Base-by-base conservation (phyloP, 805 yeast genomes). In the Hanseniaspora occidentalis region DNA sequence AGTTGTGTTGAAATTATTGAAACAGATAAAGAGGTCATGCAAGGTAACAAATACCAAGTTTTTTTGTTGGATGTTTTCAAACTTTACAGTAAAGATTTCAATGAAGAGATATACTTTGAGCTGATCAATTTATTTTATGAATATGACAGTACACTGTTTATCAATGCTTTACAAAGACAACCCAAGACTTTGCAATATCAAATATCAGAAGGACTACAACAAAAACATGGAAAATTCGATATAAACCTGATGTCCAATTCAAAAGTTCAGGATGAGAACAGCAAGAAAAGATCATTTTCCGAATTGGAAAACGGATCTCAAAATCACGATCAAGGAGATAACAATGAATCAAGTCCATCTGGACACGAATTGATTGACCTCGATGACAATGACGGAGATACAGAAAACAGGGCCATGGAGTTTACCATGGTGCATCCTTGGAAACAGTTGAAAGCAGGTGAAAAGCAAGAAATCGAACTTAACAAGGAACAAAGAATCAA, bases 371-470 rank as follows among this genome's bases (percentile, higher is more conserved):
- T n/a, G n/a, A n/a, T n/a, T n/a, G n/a, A n/a, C n/a, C n/a, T n/a
- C n/a, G n/a, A n/a, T n/a, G n/a, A n/a, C 17, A 10, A 16, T 19
- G 50, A 46, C 3, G 23, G 33, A 8, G 36, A 38, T 8, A 52
- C 49, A 27, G 59, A 52, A 8, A 49, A 45, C 34, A 50, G 38
- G 27, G 50, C 43, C 23, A 43, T 55, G 47, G 61, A 58, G 39
- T 54, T 58, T 57, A 58, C 63, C 1, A 58, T 57, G 62, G 57
- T 58, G 4, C 55, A 57, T 31, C 61, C 61, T 6, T 50, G 51
- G 35, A 47, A 45, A 4, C 46, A 45, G 20, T 47, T 45, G 23
- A 37, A 51, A 23, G 31, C 48, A 7, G 22, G 8, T 5, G 16
- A 18, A n/a, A 29, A 29, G 17, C 18, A 29, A 29, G 16, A 14